Percentiles rank a stretch among this genome's conserved stretches.
phyloP scores from a whole-genome alignment of 805 yeast species.

The Hanseniaspora nectarophila region DNA sequence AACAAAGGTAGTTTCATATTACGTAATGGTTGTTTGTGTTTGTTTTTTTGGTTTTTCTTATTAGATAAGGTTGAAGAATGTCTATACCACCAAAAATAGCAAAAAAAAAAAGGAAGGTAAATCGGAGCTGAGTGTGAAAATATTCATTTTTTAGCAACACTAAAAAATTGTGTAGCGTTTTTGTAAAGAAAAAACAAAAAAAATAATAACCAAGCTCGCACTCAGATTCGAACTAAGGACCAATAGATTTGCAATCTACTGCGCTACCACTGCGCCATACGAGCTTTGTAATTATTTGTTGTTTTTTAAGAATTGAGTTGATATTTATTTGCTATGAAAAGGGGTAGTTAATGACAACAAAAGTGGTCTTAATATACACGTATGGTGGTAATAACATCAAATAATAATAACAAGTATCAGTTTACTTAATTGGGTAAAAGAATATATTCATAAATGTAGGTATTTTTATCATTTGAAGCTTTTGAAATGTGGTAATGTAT shows the following conservation, averaged over 20 bases:
- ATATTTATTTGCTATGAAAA: too few relatives aligned
- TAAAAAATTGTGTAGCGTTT: too few relatives aligned
- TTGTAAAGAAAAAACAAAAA: not conserved
- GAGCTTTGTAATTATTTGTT: slow-evolving; percentile 29
- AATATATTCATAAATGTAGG: too few relatives aligned
- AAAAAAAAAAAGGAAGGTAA: not conserved
- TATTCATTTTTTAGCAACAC: not conserved
- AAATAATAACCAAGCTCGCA: slow-evolving; percentile 45
- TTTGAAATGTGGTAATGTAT: too few relatives aligned
- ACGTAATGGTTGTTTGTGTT: too few relatives aligned
- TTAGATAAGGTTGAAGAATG: not conserved
- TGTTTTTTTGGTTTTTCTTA: not conserved
- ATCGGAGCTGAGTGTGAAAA: not conserved
- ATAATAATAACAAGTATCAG: too few relatives aligned
- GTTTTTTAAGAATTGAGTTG: too few relatives aligned
- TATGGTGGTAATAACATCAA: too few relatives aligned
- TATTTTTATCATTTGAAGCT: too few relatives aligned
- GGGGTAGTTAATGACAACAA: too few relatives aligned
- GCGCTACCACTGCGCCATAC: slow-evolving; percentile 98
- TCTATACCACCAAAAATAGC: not conserved
- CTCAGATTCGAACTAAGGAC: slow-evolving; percentile 96
- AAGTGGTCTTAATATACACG: too few relatives aligned
- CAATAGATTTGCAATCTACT: slow-evolving; percentile 98
- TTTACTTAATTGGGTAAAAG: too few relatives aligned
- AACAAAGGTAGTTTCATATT: slow-evolving; percentile 1